Conservation (phyloP, 23 red algal genomes). For the Pyropia haitanensis region DNA sequence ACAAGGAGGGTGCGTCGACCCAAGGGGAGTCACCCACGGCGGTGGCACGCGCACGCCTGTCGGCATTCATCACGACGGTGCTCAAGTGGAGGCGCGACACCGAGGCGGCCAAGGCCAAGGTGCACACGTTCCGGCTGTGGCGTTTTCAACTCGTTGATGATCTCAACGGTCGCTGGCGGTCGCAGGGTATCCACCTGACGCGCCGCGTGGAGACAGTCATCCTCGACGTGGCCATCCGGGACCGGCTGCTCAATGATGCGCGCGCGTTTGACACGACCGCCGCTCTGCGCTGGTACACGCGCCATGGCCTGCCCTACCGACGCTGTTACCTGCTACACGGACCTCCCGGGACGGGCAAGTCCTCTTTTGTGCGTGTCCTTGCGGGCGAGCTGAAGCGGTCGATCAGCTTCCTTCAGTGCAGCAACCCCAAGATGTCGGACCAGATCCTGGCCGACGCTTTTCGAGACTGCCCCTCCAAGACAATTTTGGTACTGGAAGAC, state of each 20-base stretch:
- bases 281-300: conserved; percentile 25
- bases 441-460: conserved; percentile 51
- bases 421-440: conserved; percentile 45
- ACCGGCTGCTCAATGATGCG: too few relatives aligned
- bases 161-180: not conserved
- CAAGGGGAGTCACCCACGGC: too few relatives aligned
- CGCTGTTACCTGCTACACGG: conserved; percentile 68
- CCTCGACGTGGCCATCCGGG: too few relatives aligned
- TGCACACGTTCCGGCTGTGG: not conserved
- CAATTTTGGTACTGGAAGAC: conserved; percentile 62
- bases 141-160: conserved; percentile 1
- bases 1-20: too few relatives aligned
- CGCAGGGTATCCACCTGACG: too few relatives aligned
- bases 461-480: conserved; percentile 17
- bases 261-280: too few relatives aligned
- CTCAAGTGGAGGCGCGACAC: too few relatives aligned
- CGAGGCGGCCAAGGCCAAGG: too few relatives aligned
- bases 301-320: conserved; percentile 47
- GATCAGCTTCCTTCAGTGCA: conserved; percentile 44
- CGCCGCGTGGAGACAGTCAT: too few relatives aligned
- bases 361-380: conserved; percentile 38
- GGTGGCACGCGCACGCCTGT: too few relatives aligned
- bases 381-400: conserved; percentile 49
- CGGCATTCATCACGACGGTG: too few relatives aligned
- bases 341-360: conserved; percentile 58